A percentile compares a stretch with the other conserved stretches of the same genome.
phyloP scores from a whole-genome alignment of 1,139 yeast genomes.

The Candida glucosophila region DNA sequence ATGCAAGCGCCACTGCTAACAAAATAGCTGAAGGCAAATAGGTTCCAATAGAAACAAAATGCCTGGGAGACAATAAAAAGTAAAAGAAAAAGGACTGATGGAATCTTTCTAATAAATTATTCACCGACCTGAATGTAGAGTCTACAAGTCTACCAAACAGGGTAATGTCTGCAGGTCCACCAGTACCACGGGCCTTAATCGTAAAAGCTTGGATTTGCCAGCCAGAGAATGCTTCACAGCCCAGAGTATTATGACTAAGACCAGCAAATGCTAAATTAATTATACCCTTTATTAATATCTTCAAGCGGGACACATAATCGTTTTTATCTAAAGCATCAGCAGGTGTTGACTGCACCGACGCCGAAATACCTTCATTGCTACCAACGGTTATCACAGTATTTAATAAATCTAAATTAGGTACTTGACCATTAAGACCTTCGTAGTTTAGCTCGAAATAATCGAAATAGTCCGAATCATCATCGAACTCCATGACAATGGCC shows the following conservation, averaged over 20 bases:
- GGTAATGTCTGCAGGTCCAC: constrained; percentile 68
- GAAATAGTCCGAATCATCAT: constrained; percentile 58
- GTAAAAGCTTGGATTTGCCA: constrained; percentile 95
- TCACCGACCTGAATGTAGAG: constrained; percentile 79
- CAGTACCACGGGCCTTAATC: constrained; percentile 52
- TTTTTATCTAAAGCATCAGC: constrained; percentile 35
- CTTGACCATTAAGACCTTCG: constrained; percentile 90
- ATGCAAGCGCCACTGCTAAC: constrained; percentile 59
- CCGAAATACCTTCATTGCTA: constrained; percentile 64
- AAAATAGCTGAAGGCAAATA: constrained; percentile 82
- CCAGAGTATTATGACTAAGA: constrained; percentile 41
- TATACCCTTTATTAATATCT: constrained; percentile 57
- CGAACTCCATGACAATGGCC: constrained; percentile 78
- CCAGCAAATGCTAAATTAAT: constrained; percentile 67
- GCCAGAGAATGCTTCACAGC: constrained; percentile 89
- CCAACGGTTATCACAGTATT: constrained; percentile 71
- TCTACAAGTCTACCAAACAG: constrained; percentile 89
- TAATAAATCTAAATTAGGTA: constrained; percentile 85
- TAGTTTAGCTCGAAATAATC: constrained; percentile 69
- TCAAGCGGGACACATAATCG: constrained; percentile 47
- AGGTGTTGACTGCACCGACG: constrained; percentile 57
- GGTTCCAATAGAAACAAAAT: constrained; percentile 89
- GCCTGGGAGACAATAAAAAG: constrained; percentile 65
- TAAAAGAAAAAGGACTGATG: constrained; percentile 97
- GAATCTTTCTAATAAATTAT: constrained; percentile 87